phyloP scores from a whole-genome alignment of 805 yeast species.

The Candida railenensis region DNA sequence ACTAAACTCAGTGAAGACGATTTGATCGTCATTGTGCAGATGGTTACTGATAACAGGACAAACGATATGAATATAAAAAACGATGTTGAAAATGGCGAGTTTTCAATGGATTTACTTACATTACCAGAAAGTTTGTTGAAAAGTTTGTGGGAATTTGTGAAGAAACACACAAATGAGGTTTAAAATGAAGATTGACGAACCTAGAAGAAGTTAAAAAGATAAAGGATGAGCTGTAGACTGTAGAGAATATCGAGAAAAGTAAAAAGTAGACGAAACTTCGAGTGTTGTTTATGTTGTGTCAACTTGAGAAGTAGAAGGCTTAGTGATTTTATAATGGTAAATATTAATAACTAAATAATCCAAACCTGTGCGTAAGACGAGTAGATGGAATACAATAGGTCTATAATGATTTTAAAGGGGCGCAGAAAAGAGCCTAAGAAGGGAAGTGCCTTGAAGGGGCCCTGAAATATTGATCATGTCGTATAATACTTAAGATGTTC shows the following conservation, averaged over 20 bases:
- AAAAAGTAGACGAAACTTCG: conserved; percentile 3
- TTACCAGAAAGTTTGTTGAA: conserved; percentile 87
- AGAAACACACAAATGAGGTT: conserved; percentile 53
- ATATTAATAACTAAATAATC: not conserved
- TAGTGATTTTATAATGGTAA: not conserved
- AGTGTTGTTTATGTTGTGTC: conserved; percentile 3
- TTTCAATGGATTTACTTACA: conserved; percentile 92
- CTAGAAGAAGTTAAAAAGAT: not conserved
- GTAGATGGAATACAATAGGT: no score
- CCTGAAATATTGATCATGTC: no score
- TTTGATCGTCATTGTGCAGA: conserved; percentile 89
- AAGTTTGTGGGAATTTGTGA: conserved; percentile 93
- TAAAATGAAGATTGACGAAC: conserved; percentile 6
- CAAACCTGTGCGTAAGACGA: no score
- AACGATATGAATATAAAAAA: conserved; percentile 94
- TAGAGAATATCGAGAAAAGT: no score
- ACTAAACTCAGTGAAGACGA: conserved; percentile 91
- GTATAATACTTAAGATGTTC: no score
- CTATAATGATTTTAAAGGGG: no score
- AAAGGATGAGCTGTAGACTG: not conserved
- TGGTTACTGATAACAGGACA: conserved; percentile 95
- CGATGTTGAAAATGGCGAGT: conserved; percentile 95
- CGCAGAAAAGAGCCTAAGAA: no score
- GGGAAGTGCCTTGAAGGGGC: no score
- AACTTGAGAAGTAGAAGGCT: not conserved